Conservation (phyloP, 2,329 filamentous ascomycete species). For the Diaporthe ampelina region DNA sequence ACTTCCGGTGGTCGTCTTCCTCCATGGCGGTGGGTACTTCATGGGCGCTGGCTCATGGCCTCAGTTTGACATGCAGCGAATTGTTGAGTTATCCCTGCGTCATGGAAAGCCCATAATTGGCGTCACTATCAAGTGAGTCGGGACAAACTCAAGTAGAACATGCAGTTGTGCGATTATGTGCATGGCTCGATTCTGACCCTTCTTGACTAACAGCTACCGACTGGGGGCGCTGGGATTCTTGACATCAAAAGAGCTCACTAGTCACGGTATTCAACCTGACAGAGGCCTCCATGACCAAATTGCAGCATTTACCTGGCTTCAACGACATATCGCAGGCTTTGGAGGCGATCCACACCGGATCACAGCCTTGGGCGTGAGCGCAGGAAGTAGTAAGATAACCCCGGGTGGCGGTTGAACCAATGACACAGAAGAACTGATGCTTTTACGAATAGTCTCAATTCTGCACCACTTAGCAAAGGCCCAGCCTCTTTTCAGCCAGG, state of each 20-base stretch:
- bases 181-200: neutral
- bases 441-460: neutral
- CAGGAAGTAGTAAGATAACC: neutral
- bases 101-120: neutral
- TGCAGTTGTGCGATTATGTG: neutral
- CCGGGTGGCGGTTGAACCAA: neutral
- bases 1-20: neutral
- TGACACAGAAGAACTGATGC: neutral
- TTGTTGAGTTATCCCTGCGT: neutral
- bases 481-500: neutral
- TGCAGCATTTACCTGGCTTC: neutral
- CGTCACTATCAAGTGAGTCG: neutral
- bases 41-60: constrained; percentile 9
- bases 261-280: neutral
- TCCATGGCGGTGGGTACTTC: neutral
- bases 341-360: neutral
- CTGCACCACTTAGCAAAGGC: neutral
- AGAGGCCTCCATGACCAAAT: neutral
- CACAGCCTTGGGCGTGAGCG: constrained; percentile 3
- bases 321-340: neutral
- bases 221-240: neutral
- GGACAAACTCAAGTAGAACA: rapidly evolving
- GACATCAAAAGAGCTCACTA: constrained; percentile 1
- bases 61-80: neutral
- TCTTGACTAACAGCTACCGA: neutral